Evolutionary conservation across 805 yeast genomes (phyloP).

Genomic region (Nakazawaea siamensis): DNA sequence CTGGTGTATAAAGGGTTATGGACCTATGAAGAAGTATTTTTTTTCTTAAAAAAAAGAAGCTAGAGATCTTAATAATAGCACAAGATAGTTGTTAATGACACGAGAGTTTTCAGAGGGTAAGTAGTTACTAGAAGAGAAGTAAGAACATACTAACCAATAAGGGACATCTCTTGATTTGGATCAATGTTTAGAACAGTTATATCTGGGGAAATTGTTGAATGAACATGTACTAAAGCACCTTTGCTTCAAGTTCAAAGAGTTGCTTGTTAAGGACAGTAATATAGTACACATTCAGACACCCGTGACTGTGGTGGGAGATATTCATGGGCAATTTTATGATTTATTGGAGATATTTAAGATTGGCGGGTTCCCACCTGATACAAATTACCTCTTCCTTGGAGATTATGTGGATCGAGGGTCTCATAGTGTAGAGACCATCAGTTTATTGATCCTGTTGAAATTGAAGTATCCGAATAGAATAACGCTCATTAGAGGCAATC

Average conservation of each 20-base stretch:
- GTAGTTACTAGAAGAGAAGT: neutral
- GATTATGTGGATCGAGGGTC: conserved; percentile 96
- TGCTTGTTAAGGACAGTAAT: conserved; percentile 72
- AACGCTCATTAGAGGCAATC: conserved; percentile 84
- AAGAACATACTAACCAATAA: neutral
- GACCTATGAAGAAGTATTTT: too few relatives aligned
- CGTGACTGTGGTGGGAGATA: conserved; percentile 93
- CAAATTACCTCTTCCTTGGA: conserved; percentile 88
- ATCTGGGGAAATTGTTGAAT: conserved; percentile 58
- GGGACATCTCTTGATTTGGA: conserved; percentile 43
- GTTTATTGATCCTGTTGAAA: conserved; percentile 72
- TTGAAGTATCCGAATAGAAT: conserved; percentile 83
- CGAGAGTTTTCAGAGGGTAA: neutral
- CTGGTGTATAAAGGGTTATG: too few relatives aligned
- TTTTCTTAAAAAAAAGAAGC: too few relatives aligned
- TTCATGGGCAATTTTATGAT: conserved; percentile 96
- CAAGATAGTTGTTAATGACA: too few relatives aligned
- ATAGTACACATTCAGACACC: conserved; percentile 82
- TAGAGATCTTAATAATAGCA: too few relatives aligned
- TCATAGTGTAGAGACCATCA: conserved; percentile 88
- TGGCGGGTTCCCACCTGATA: conserved; percentile 89
- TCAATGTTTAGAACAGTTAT: conserved; percentile 58
- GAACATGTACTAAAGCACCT: conserved; percentile 63
- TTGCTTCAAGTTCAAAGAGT: conserved; percentile 77
- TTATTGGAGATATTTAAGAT: conserved; percentile 85